phyloP scores from a whole-genome alignment of 2,329 filamentous ascomycete species.

The Teratosphaeria viscida region DNA sequence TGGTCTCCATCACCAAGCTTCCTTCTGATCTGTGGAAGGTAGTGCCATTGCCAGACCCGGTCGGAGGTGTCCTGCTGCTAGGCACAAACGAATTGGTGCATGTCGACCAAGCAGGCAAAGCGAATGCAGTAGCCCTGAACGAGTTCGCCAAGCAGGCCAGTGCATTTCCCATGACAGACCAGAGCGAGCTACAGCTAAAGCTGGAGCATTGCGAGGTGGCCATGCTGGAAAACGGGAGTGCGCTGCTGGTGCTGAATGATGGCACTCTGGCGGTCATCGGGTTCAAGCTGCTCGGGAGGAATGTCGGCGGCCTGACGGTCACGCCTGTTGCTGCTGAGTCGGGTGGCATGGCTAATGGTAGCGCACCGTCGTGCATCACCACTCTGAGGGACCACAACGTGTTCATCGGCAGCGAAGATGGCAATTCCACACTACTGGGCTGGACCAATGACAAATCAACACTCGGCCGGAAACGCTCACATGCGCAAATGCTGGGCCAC shows the following conservation, averaged over 20 bases:
- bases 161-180: conserved; percentile 74
- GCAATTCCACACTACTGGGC: conserved; percentile 70
- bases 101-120: conserved; percentile 88
- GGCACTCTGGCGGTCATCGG: conserved; percentile 65
- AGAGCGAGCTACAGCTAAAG: conserved; percentile 67
- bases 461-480: conserved; percentile 52
- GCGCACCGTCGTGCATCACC: conserved; percentile 57
- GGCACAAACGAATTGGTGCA: conserved; percentile 89
- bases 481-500: conserved; percentile 48
- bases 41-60: conserved; percentile 69
- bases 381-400: conserved; percentile 57
- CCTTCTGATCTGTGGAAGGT: conserved; percentile 81
- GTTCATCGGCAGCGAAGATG: conserved; percentile 77
- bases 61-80: conserved; percentile 78
- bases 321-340: conserved; percentile 45
- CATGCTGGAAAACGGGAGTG: conserved; percentile 66
- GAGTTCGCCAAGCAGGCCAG: conserved; percentile 58
- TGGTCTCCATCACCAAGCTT: conserved; percentile 73
- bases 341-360: conserved; percentile 53
- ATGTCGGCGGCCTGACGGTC: conserved; percentile 76
- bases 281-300: conserved; percentile 82
- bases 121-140: conserved; percentile 87
- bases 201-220: conserved; percentile 75
- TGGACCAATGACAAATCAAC: conserved; percentile 61
- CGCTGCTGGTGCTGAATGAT: conserved; percentile 69